phyloP scores from a whole-genome alignment of 768 basidiomycete genomes.

The Leccinellum luteum region DNA sequence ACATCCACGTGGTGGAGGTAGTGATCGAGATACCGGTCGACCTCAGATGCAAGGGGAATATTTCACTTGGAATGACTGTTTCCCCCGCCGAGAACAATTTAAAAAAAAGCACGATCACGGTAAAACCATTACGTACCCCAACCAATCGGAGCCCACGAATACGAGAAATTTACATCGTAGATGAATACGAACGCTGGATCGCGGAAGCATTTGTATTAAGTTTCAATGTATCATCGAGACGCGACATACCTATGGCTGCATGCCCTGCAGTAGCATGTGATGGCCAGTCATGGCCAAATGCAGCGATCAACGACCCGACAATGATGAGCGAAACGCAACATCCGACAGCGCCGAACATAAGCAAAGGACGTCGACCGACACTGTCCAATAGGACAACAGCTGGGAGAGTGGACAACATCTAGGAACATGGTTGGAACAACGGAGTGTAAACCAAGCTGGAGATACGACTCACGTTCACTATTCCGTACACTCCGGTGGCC shows the following conservation, averaged over 20 bases:
- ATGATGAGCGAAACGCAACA: constrained; percentile 27
- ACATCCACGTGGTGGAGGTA: constrained; percentile 42
- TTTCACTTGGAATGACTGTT: constrained; percentile 40
- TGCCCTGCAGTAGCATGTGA: constrained; percentile 27
- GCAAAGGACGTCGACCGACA: constrained; percentile 38
- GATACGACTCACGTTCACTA: constrained; percentile 27
- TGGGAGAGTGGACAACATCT: constrained; percentile 36
- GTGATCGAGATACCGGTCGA: constrained; percentile 42
- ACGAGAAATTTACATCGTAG: constrained; percentile 37
- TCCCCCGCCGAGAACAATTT: no score
- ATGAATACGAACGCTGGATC: constrained; percentile 37
- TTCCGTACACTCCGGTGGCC: constrained; percentile 41
- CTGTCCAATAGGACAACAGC: constrained; percentile 37
- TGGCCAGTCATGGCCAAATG: constrained; percentile 29
- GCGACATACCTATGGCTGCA: constrained; percentile 27
- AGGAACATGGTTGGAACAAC: constrained; percentile 3
- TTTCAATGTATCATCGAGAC: constrained; percentile 8
- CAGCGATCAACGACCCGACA: constrained; percentile 29
- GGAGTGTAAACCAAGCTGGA: background rate
- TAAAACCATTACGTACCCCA: constrained; percentile 18
- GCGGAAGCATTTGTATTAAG: constrained; percentile 9
- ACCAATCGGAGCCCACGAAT: constrained; percentile 34
- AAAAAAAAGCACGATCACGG: no score
- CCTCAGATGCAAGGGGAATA: constrained; percentile 41
- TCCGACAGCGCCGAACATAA: constrained; percentile 40